Percentiles rank a stretch among this genome's conserved stretches.
phyloP scores from a whole-genome alignment of 1,284 basidiomycete genomes.

The Cryptococcus sp. region DNA sequence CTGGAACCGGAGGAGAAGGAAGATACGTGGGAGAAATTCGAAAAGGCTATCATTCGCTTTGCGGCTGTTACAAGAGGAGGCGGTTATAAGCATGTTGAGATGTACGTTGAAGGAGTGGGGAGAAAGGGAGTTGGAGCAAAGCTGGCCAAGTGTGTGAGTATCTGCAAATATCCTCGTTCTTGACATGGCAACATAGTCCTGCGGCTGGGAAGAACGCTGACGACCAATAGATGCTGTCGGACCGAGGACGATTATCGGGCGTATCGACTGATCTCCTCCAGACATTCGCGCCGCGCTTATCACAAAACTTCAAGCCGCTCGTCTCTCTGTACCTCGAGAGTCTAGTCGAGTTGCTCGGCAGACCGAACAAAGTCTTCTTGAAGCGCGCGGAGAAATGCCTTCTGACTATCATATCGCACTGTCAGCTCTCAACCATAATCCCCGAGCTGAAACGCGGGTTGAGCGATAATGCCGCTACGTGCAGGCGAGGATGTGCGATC shows the following conservation, averaged over 20 bases:
- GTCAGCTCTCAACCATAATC: constrained; percentile 48
- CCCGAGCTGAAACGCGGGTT: constrained; percentile 48
- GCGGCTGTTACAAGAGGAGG: constrained; percentile 51
- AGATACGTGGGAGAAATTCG: constrained; percentile 54
- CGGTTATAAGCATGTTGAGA: constrained; percentile 49
- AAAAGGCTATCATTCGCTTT: constrained; percentile 49
- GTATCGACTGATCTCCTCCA: constrained; percentile 56
- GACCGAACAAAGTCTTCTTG: constrained; percentile 57
- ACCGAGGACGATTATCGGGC: constrained; percentile 56
- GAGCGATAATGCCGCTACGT: constrained; percentile 53
- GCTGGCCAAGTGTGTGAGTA: constrained; percentile 51
- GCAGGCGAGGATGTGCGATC: constrained; percentile 38
- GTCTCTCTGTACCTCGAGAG: constrained; percentile 55
- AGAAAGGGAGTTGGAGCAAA: constrained; percentile 47
- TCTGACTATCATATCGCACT: constrained; percentile 53
- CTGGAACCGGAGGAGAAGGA: constrained; percentile 51
- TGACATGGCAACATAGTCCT: too few relatives aligned
- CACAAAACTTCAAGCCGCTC: constrained; percentile 49
- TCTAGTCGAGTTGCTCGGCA: constrained; percentile 53
- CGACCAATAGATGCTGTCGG: constrained; percentile 53
- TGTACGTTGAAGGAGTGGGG: constrained; percentile 48
- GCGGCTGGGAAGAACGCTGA: too few relatives aligned
- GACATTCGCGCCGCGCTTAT: constrained; percentile 56
- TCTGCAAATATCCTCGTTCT: background rate
- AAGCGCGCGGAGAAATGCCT: constrained; percentile 56